Conservation (phyloP, 2,329 filamentous ascomycete genomes). For the Rhynchosporium agropyri region DNA sequence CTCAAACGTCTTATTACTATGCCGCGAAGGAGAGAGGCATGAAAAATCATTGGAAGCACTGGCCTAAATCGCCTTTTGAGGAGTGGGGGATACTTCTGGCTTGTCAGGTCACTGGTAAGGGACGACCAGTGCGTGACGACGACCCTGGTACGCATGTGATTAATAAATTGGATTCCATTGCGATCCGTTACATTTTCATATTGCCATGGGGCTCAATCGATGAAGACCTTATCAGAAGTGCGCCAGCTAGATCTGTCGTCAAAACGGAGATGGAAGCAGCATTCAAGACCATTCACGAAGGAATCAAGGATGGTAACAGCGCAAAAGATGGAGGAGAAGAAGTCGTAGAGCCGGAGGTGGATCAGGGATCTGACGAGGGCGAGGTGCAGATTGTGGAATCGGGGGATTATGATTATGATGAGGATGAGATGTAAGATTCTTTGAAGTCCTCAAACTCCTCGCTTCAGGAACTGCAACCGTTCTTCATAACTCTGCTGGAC, state of each 20-base stretch:
- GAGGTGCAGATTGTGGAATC: not conserved
- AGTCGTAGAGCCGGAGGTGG: not conserved
- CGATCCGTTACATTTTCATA: constrained; percentile 5
- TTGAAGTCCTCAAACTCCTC: too few species aligned
- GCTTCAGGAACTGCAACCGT: too few species aligned
- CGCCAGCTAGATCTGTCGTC: not conserved
- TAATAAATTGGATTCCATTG: constrained; percentile 5
- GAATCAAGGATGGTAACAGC: not conserved
- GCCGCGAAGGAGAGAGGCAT: not conserved
- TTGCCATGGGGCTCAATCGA: not conserved
- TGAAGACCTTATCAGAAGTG: not conserved
- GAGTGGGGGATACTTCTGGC: not conserved
- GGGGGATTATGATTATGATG: not conserved
- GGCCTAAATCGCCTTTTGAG: not conserved
- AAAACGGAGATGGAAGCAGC: not conserved
- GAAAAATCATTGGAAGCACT: not conserved
- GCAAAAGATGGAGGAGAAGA: not conserved
- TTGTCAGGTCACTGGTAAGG: constrained; percentile 5
- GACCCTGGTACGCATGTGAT: constrained; percentile 3
- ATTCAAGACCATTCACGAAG: not conserved
- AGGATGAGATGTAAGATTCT: too few species aligned
- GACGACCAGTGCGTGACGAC: not conserved
- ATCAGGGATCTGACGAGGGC: not conserved
- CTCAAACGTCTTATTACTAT: not conserved
- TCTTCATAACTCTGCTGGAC: not conserved